Base-by-base conservation (phyloP, 2,329 filamentous ascomycete genomes). In the Cladosporium phlei region DNA sequence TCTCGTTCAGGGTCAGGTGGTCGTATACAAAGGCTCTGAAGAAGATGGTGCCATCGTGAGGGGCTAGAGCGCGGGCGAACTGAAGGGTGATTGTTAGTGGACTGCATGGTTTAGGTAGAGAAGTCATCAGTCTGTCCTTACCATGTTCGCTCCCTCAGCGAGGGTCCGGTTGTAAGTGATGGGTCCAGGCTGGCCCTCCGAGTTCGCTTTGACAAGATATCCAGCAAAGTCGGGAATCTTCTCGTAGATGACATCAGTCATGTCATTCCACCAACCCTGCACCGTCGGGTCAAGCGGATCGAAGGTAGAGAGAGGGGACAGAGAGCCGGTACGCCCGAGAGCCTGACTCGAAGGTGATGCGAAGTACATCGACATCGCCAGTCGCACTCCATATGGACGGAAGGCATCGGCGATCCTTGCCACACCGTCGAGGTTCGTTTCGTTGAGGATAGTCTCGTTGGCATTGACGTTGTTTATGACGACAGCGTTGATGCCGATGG, bases 381-480 rank as follows among this genome's bases (percentile, higher is more conserved):
- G 63, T 46, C 77, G 76, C 0, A 86, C 72, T 21, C 83, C 83
- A 61, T 79, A 87, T 0, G 83, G 83, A 3, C 83, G 73, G 64
- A 86, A 78, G 2, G 70, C 71, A 56, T 86, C 77, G 1, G 83
- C 83, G 29, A 87, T 76, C 29, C 77, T 69, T 2, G 69, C 74
- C 1, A 87, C 61, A 0, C 83, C 83, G 9, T 77, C 72, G 44
- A 86, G 70, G 53, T 85, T 85, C 11, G 65, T 61, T 1, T 70
- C 55, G 4, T 64, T 79, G 8, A 86, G 66, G 0, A 83, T 66
- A 0, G 69, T 71, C 2, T 75, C 69, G 55, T 86, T 80, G 4
- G 83, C 82, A 55, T 87, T 87, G 57, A 86, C 83, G 48, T 87
- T 87, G 66, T 86, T 87, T 56, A 85, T 71, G 3, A 86, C 66